A percentile compares a stretch with the other conserved stretches of the same genome.
These are phyloP conservation scores for Glaciozyma martinii DNA, from an alignment of 768 basidiomycete species.

Conservation along the genomic window DNA sequence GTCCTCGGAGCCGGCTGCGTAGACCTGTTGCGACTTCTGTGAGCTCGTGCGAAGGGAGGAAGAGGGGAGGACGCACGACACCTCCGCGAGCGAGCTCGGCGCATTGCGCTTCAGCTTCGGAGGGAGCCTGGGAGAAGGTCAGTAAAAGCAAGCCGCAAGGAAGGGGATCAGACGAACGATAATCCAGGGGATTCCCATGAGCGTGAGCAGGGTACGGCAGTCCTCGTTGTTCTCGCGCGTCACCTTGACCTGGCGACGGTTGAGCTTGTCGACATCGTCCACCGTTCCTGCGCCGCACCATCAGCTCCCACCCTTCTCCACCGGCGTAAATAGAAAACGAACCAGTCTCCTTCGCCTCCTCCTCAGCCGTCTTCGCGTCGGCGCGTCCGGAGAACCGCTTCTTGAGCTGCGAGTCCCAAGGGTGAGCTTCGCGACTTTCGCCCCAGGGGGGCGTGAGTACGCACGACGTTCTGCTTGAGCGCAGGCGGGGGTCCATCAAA, in stretches of 20 bases:
- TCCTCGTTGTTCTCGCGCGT: conserved; percentile 95
- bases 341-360: conserved; percentile 93
- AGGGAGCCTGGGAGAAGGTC: conserved; percentile 62
- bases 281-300: conserved; percentile 51
- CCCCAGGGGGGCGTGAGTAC: conserved; percentile 38
- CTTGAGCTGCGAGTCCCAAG: conserved; percentile 55
- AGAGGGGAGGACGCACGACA: conserved; percentile 49
- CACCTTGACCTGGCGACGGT: conserved; percentile 84
- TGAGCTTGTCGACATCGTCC: conserved; percentile 84
- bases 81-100: conserved; percentile 95
- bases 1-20: conserved; percentile 95
- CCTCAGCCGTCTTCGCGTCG: conserved; percentile 88
- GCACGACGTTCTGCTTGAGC: conserved; percentile 88
- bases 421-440: neutral
- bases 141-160: neutral
- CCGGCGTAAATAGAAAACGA: conserved; percentile 15
- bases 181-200: conserved; percentile 97
- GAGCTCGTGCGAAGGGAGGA: neutral
- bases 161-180: conserved; percentile 50
- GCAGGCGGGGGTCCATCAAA: conserved; percentile 99
- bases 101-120: conserved; percentile 97
- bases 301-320: neutral
- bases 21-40: conserved; percentile 53
- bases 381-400: conserved; percentile 87
- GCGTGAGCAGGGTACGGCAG: conserved; percentile 68